Evolutionary conservation across 805 yeast species (phyloP), one percentile per base, ranked within the genome.

Genomic region (Schizosaccharomyces japonicus): DNA sequence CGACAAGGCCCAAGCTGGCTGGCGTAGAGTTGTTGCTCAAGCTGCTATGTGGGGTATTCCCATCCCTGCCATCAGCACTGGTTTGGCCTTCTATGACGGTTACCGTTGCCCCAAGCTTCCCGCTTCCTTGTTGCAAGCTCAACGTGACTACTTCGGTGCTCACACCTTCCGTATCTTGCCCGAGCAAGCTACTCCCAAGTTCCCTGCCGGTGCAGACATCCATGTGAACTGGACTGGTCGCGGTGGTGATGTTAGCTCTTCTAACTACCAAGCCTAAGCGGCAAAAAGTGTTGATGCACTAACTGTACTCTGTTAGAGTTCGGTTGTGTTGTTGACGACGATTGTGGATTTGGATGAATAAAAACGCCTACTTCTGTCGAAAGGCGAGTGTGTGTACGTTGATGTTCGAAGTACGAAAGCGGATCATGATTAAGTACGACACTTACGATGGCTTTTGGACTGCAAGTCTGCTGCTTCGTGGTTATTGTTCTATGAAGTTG

Each of bases 91-190:
- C 84, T 90, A 82, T 75, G 98, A 87, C 65, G 96, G 96, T 67
- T 85, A 81, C 83, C 80, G 96, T 77, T 79, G 94, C 51, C 93
- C 75, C 54, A 75, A 78, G 65, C 72, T 85, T 62, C 96, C 96
- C 63, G 98, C 98, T 56, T 87, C 87, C 79, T 74, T 87, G 68
- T 73, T 87, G 65, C 98, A 87, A 73, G 98, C 96, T 61, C 98
- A 87, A 76, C 83, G 98, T 75, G 98, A 87, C 67, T 87, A 84
- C 82, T 87, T 87, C 62, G 98, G 98, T 70, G 96, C 98, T 56
- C 98, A 87, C 76, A 90, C 98, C 62, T 87, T 90, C 84, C 75
- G 75, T 66, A 92, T 90, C 54, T 71, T 84, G 63, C 94, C 94
- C 58, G 90, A 87, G 66, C 65, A 58, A 58, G 94, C 83, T 58